phyloP scores from a whole-genome alignment of 1,284 basidiomycete species.

The Heterobasidion parviporum region DNA sequence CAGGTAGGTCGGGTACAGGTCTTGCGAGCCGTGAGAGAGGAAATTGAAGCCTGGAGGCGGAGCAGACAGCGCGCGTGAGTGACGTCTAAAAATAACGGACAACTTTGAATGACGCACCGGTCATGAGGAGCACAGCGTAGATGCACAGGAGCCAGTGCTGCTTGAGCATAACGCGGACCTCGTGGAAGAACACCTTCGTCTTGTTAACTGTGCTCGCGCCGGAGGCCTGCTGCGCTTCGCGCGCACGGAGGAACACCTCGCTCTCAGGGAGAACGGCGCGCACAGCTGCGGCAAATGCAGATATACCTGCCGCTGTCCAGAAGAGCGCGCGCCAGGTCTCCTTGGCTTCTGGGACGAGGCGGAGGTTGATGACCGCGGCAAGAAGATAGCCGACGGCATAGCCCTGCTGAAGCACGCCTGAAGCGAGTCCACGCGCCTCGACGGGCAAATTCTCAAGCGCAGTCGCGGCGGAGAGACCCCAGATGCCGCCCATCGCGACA shows the following conservation, averaged over 20 bases:
- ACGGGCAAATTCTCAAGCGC: slow-evolving; percentile 88
- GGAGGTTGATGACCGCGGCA: slow-evolving; percentile 69
- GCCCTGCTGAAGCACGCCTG: slow-evolving; percentile 73
- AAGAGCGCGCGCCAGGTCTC: slow-evolving; percentile 58
- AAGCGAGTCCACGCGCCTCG: slow-evolving; percentile 78
- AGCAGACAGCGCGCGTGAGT: neutral
- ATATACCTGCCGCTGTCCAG: slow-evolving; percentile 67
- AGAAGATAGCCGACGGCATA: slow-evolving; percentile 45
- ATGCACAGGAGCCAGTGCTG: slow-evolving; percentile 82
- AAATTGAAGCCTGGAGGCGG: slow-evolving; percentile 78
- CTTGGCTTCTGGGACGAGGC: slow-evolving; percentile 47
- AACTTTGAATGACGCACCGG: slow-evolving; percentile 36
- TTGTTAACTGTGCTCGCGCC: slow-evolving; percentile 39
- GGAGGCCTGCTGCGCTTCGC: slow-evolving; percentile 35
- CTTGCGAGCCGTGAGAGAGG: slow-evolving; percentile 77
- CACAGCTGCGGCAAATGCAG: slow-evolving; percentile 65
- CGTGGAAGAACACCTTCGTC: slow-evolving; percentile 66
- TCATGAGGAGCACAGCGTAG: slow-evolving; percentile 77
- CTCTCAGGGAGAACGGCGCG: slow-evolving; percentile 78
- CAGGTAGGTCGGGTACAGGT: slow-evolving; percentile 79
- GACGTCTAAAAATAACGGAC: neutral
- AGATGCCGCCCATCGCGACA: slow-evolving; percentile 83
- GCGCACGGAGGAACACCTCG: slow-evolving; percentile 62
- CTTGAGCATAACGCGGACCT: slow-evolving; percentile 72
- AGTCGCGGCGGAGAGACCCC: slow-evolving; percentile 70